Evolutionary conservation across 2,329 filamentous ascomycete genomes (phyloP).

Genomic region (Colletotrichum sp.): DNA sequence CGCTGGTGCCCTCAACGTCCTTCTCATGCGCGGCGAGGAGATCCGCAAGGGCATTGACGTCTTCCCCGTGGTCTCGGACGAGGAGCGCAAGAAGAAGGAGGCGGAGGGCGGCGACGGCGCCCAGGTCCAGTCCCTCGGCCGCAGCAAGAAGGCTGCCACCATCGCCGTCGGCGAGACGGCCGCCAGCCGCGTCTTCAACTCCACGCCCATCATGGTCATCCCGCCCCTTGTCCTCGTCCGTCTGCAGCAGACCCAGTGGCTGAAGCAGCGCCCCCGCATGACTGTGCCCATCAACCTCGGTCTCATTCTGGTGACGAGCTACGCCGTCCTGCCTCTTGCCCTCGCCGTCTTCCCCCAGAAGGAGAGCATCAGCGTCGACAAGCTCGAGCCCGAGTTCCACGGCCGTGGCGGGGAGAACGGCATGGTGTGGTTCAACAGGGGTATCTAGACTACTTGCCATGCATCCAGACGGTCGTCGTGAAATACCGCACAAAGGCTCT

Average conservation of each 20-base stretch:
- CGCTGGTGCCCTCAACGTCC: slow-evolving; percentile 91
- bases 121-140: slow-evolving; percentile 73
- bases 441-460: slow-evolving; percentile 63
- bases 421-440: slow-evolving; percentile 95
- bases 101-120: slow-evolving; percentile 63
- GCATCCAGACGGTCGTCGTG: not conserved
- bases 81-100: slow-evolving; percentile 63
- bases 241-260: slow-evolving; percentile 83
- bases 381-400: slow-evolving; percentile 86
- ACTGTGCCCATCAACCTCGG: slow-evolving; percentile 85
- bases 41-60: slow-evolving; percentile 93
- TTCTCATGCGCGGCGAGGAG: slow-evolving; percentile 97
- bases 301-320: slow-evolving; percentile 83
- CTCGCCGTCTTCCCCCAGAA: slow-evolving; percentile 92
- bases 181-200: slow-evolving; percentile 88
- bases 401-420: slow-evolving; percentile 78
- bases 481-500: not conserved
- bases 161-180: slow-evolving; percentile 94
- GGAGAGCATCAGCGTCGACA: slow-evolving; percentile 77
- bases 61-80: slow-evolving; percentile 78
- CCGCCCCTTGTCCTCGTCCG: slow-evolving; percentile 85
- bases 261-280: slow-evolving; percentile 76
- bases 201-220: slow-evolving; percentile 95
- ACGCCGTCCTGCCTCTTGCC: slow-evolving; percentile 88
- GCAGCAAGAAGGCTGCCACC: slow-evolving; percentile 85